Percentiles rank a stretch among this genome's conserved stretches.
phyloP scores from a whole-genome alignment of 495 filamentous ascomycete genomes.

The Penicillium verhagenii region DNA sequence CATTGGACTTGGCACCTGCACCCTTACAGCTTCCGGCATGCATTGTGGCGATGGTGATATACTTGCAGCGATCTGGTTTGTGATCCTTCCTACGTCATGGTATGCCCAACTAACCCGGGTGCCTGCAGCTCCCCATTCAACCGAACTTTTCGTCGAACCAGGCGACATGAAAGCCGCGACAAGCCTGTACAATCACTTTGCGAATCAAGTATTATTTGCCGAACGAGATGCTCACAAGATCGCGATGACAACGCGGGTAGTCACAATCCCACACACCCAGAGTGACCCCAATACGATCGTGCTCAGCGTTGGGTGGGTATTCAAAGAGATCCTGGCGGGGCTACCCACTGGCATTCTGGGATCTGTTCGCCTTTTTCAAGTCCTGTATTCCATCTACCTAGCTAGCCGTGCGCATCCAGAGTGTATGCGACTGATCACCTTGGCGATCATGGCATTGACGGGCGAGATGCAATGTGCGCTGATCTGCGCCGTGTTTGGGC shows the following conservation, averaged over 20 bases:
- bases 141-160: conserved; percentile 32
- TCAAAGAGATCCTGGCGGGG: conserved; percentile 68
- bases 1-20: conserved; percentile 60
- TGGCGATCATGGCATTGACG: conserved; percentile 40
- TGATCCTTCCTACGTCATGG: conserved; percentile 9
- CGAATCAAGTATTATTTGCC: conserved; percentile 32
- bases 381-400: conserved; percentile 60
- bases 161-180: conserved; percentile 32
- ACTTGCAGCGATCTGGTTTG: conserved; percentile 66
- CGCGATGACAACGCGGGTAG: conserved; percentile 32
- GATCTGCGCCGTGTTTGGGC: conserved; percentile 42
- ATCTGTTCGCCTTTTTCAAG: conserved; percentile 62
- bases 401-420: conserved; percentile 26
- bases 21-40: conserved; percentile 69
- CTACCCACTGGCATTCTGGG: conserved; percentile 75
- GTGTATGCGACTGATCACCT: conserved; percentile 30
- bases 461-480: conserved; percentile 40
- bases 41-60: conserved; percentile 67
- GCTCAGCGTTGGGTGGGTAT: conserved; percentile 70
- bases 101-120: conserved; percentile 11
- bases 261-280: conserved; percentile 18
- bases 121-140: conserved; percentile 14
- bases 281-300: conserved; percentile 32
- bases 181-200: conserved; percentile 40
- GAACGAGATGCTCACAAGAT: conserved; percentile 35